Conservation (phyloP, 768 basidiomycete genomes). For the Pulveroboletus sp. region DNA sequence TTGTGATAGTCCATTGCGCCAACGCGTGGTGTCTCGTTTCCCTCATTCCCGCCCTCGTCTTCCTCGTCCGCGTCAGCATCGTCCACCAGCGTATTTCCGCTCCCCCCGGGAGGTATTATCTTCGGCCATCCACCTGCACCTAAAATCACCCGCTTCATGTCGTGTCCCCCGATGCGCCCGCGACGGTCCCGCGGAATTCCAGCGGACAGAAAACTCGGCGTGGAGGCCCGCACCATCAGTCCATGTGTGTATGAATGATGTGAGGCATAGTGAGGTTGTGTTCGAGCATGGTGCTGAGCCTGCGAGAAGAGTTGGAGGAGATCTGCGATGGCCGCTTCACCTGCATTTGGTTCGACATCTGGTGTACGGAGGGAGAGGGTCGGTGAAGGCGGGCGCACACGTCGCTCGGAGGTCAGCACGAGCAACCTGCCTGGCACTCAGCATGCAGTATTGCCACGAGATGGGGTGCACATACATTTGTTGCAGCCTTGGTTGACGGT, state of each 20-base stretch:
- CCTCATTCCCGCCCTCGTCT: slow-evolving; percentile 40
- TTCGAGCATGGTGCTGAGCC: slow-evolving; percentile 39
- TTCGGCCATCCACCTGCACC: slow-evolving; percentile 22
- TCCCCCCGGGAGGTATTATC: slow-evolving; percentile 7
- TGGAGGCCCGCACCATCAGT: slow-evolving; percentile 24
- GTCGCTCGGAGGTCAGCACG: slow-evolving; percentile 69
- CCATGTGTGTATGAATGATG: slow-evolving; percentile 25
- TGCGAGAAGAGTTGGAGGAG: slow-evolving; percentile 60
- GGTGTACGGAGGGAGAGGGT: slow-evolving; percentile 51
- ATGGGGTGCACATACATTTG: slow-evolving; percentile 58
- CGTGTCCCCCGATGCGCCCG: slow-evolving; percentile 58
- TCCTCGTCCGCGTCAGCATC: slow-evolving; percentile 32
- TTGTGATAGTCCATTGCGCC: slow-evolving; percentile 39
- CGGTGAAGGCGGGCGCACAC: slow-evolving; percentile 48
- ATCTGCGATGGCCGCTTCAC: slow-evolving; percentile 64
- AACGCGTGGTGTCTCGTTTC: slow-evolving; percentile 53
- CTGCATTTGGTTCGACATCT: slow-evolving; percentile 51
- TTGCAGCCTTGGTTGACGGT: slow-evolving; percentile 66
- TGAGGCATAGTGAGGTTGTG: slow-evolving; percentile 26
- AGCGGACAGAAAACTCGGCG: slow-evolving; percentile 68
- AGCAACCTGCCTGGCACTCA: slow-evolving; percentile 49
- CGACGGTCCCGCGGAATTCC: slow-evolving; percentile 73
- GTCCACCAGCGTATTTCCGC: slow-evolving; percentile 7
- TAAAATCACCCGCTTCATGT: slow-evolving; percentile 27
- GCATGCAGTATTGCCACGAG: not conserved